Evolutionary conservation across 352 stramenopile species (phyloP), one percentile per base, ranked within the genome.

Genomic region (Phytophthora crassamura): DNA sequence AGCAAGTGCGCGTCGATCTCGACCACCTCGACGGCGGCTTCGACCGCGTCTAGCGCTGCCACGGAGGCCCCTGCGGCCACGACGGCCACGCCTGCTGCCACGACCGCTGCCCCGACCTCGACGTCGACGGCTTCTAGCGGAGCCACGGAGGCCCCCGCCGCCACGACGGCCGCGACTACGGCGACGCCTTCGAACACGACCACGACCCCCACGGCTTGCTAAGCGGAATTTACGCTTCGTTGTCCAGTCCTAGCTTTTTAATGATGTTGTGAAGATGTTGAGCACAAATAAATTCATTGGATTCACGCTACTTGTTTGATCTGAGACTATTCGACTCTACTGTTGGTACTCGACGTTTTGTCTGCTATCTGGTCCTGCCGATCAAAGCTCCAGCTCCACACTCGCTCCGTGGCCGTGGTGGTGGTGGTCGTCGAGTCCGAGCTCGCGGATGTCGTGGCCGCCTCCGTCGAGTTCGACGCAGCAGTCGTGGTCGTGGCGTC

Each of bases 1-100:
- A 2, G 0, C 33, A 56, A 61, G 50, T 77, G 65, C 48, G 49
- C 59, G 25, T 64, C 65, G 58, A 10, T 52, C 40, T 51, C 59
- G 10, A 36, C 34, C 7, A 32, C 56, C 7, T 47, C 62, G 28
- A 41, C 54, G 48, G 22, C 59, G 16, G n/a, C n/a, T n/a, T 60
- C 59, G 16, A 34, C 41, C 6, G 41, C 56, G 2, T 55, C 50
- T 15, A 59, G 38, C 42, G 54, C 32, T 12, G 35, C 46, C 30
- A 66, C 55, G 48, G 50, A 48, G 9, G 38, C 56, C 6, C 30
- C 62, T 22, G 32, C 55, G 43, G 32, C 55, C 20, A 41, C 57
- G 10, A 35, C 40, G 28, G 42, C 43, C 12, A 20, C 53, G 2
- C 15, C 57, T 20, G 14, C 57, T 25, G 18, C 55, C 34, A 48